Evolutionary conservation across 495 filamentous ascomycete species (phyloP).

Genomic region (Neurospora hispaniola): DNA sequence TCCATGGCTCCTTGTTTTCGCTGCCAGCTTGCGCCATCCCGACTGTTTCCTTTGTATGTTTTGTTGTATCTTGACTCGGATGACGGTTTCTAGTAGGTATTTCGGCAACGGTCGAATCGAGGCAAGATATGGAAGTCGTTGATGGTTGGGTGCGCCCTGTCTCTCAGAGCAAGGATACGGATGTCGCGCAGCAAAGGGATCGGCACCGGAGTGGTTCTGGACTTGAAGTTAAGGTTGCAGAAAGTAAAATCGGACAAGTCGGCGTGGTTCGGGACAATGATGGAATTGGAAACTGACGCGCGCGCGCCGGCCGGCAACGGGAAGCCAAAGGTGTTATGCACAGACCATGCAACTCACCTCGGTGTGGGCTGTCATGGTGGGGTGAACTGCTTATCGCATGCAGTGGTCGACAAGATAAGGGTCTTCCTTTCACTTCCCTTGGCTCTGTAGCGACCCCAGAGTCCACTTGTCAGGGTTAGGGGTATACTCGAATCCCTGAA

Average conservation of each 20-base stretch:
- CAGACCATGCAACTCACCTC: not conserved
- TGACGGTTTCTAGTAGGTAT: not conserved
- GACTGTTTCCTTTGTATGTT: not conserved
- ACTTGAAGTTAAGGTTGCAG: not conserved
- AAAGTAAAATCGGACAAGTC: not conserved
- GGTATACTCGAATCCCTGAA: not conserved
- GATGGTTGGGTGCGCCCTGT: not conserved
- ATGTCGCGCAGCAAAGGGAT: not conserved
- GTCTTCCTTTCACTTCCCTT: no score
- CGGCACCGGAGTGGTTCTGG: not conserved
- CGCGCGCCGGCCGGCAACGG: not conserved
- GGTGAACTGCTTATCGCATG: not conserved
- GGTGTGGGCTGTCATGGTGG: not conserved
- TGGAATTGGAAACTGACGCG: not conserved
- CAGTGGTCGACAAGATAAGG: not conserved
- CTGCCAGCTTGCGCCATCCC: not conserved
- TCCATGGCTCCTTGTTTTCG: conserved; percentile 23
- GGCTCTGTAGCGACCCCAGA: no score
- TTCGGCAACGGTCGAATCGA: not conserved
- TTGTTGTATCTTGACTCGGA: not conserved
- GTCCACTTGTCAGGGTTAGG: not conserved
- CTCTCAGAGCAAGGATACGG: not conserved
- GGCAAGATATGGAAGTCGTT: not conserved
- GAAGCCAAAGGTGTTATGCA: not conserved
- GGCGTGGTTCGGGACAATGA: not conserved